phyloP scores from a whole-genome alignment of 2,329 filamentous ascomycete species.

The Xylariales sp. region DNA sequence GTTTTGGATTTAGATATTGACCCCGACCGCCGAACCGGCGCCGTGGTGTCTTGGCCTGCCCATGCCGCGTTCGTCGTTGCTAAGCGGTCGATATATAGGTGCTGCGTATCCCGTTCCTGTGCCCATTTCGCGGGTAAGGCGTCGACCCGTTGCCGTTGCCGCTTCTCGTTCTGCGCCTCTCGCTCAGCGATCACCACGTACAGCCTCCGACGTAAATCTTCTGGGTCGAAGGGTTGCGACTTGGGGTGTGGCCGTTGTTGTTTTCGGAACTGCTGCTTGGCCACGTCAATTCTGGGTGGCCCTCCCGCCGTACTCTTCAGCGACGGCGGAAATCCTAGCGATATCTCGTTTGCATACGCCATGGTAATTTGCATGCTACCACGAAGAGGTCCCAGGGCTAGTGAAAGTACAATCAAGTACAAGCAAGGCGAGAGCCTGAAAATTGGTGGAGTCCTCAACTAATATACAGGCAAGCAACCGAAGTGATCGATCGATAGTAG shows the following conservation, averaged over 20 bases:
- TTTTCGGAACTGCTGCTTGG: slow-evolving; percentile 24
- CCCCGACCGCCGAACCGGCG: slow-evolving; percentile 10
- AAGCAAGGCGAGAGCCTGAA: slow-evolving; percentile 11
- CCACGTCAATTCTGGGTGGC: slow-evolving; percentile 24
- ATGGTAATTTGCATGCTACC: slow-evolving; percentile 35
- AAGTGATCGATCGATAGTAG: slow-evolving; percentile 5
- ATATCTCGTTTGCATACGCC: slow-evolving; percentile 32
- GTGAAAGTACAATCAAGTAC: slow-evolving; percentile 10
- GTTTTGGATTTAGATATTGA: slow-evolving; percentile 25
- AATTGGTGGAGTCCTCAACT: slow-evolving; percentile 22
- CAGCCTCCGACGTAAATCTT: slow-evolving; percentile 66
- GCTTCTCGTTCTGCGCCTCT: slow-evolving; percentile 55
- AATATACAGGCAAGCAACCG: slow-evolving; percentile 23
- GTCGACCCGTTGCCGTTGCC: slow-evolving; percentile 47
- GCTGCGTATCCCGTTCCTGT: slow-evolving; percentile 33
- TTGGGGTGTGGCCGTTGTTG: slow-evolving; percentile 37
- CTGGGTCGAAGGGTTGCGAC: slow-evolving; percentile 61
- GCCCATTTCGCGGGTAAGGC: slow-evolving; percentile 36
- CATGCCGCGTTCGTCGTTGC: slow-evolving; percentile 13
- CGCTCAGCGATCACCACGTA: slow-evolving; percentile 63
- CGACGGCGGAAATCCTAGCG: slow-evolving; percentile 17
- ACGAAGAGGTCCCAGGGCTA: not conserved
- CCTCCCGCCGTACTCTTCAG: slow-evolving; percentile 25
- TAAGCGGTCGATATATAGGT: slow-evolving; percentile 23
- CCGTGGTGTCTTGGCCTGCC: slow-evolving; percentile 20